Evolutionary conservation across 2,329 filamentous ascomycete species (phyloP), one percentile per base, ranked within the genome.

Genomic region (Camillea tinctor): DNA sequence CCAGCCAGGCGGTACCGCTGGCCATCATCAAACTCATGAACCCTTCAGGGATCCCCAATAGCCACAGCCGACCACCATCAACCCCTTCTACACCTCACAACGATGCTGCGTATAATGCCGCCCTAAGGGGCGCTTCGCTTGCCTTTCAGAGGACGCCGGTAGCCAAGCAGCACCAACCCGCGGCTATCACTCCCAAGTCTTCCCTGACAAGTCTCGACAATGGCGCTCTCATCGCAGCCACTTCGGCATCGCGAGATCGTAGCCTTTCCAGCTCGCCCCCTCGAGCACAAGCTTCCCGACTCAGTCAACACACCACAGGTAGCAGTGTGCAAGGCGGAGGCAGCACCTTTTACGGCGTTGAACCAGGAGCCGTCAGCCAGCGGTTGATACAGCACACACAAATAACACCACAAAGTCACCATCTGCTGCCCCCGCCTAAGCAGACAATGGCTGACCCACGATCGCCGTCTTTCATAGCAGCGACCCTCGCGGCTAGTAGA

Each of bases 391-490:
- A 72, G 50, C 56, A 60, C 49, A 40, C 60, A 52, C 61, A 64
- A 4, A 58, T 48, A 15, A 30, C 49, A 20, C 57, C 60, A 11
- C 63, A 65, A 53, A 58, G 48, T 24, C 58, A 64, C 24, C 58
- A 64, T 21, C 52, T 68, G 30, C 57, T 58, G 44, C 60, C 65
- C 36, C 60, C 64, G 19, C 64, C 52, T 9, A 69, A 65, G 56
- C 60, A 61, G 21, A 36, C 64, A 50, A 63, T 57, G 60, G 59
- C 70, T 57, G 79, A 80, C 59, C 69, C 75, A 15, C 82, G 81
- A 60, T 87, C 82, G 52, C 80, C 86, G 5, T 88, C 84, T 4
- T 83, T 84, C 62, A 84, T 88, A 62, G 86, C 86, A 13, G 86
- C 86, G 13, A 84, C 80, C 26, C 74, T 87, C 23, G 86, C 85